Conservation (phyloP, 1,139 yeast species). For the Magnusiomyces suaveolens region DNA sequence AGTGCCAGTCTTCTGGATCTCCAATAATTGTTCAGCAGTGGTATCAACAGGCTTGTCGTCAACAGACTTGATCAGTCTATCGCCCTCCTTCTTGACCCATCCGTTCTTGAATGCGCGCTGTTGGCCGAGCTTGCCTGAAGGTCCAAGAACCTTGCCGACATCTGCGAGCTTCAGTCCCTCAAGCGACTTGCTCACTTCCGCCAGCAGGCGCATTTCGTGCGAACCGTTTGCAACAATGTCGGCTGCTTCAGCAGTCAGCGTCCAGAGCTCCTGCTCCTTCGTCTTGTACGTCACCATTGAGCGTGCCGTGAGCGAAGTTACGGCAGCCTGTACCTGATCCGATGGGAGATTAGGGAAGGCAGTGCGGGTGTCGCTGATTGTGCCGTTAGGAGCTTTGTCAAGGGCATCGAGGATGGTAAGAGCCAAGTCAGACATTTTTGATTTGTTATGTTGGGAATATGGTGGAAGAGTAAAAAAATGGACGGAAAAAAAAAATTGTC, state of each 20-base stretch:
- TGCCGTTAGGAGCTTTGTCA: slow-evolving; percentile 43
- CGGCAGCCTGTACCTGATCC: slow-evolving; percentile 58
- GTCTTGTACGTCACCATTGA: slow-evolving; percentile 68
- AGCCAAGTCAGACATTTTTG: slow-evolving; percentile 39
- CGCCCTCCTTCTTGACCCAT: slow-evolving; percentile 88
- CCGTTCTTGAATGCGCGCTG: slow-evolving; percentile 98
- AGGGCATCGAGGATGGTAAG: slow-evolving; percentile 51
- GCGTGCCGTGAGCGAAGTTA: slow-evolving; percentile 79
- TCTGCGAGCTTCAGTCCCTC: slow-evolving; percentile 79
- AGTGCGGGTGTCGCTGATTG: slow-evolving; percentile 54
- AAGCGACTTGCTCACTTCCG: slow-evolving; percentile 61
- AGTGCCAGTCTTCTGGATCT: slow-evolving; percentile 50
- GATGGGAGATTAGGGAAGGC: slow-evolving; percentile 46
- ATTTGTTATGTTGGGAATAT: neutral
- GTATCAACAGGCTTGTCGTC: slow-evolving; percentile 48
- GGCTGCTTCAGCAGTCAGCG: slow-evolving; percentile 70
- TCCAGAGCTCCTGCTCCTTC: slow-evolving; percentile 68
- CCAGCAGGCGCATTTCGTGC: slow-evolving; percentile 75
- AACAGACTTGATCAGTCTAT: slow-evolving; percentile 51
- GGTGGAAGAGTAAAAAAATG: neutral
- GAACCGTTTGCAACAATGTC: slow-evolving; percentile 74
- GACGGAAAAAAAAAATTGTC: neutral
- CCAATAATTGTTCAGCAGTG: slow-evolving; percentile 55
- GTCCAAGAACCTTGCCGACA: slow-evolving; percentile 67
- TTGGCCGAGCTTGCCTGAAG: slow-evolving; percentile 84